Percentiles rank a stretch among this genome's conserved stretches.
Evolutionary conservation across 2,329 filamentous ascomycete species (phyloP).

Genomic region (Apiospora malaysiana): DNA sequence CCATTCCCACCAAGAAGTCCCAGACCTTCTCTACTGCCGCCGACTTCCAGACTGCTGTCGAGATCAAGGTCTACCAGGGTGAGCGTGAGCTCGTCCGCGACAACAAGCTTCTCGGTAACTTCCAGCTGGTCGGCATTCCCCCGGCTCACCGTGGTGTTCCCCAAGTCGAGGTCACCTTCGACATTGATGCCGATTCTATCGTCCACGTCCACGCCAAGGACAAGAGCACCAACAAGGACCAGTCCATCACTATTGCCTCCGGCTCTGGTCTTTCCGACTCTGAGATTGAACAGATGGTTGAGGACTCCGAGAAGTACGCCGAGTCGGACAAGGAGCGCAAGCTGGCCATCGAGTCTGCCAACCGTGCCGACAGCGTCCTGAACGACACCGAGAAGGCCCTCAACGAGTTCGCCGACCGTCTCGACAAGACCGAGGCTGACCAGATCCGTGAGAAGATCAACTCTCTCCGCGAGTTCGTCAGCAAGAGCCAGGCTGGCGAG

Average conservation of each 20-base stretch:
- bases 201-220: constrained; percentile 98
- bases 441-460: constrained; percentile 93
- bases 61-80: constrained; percentile 99
- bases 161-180: constrained; percentile 97
- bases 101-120: constrained; percentile 99
- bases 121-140: constrained; percentile 97
- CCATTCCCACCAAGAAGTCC: constrained; percentile 99
- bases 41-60: constrained; percentile 97
- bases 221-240: constrained; percentile 99
- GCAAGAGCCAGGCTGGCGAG: constrained; percentile 95
- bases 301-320: constrained; percentile 96
- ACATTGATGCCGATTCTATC: constrained; percentile 97
- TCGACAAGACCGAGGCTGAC: constrained; percentile 96
- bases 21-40: constrained; percentile 97
- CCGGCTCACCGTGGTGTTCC: constrained; percentile 95
- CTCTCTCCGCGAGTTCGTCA: constrained; percentile 83
- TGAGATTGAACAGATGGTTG: constrained; percentile 97
- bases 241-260: constrained; percentile 98
- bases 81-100: constrained; percentile 98
- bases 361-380: constrained; percentile 93
- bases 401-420: constrained; percentile 93
- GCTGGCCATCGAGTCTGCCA: constrained; percentile 91
- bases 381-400: constrained; percentile 99
- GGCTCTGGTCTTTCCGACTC: constrained; percentile 93
- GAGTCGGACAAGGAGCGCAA: constrained; percentile 97